Evolutionary conservation across 345 rosid genomes (phyloP), one percentile per base, ranked within the genome.

Genomic region (Rhizophora apiculata): DNA sequence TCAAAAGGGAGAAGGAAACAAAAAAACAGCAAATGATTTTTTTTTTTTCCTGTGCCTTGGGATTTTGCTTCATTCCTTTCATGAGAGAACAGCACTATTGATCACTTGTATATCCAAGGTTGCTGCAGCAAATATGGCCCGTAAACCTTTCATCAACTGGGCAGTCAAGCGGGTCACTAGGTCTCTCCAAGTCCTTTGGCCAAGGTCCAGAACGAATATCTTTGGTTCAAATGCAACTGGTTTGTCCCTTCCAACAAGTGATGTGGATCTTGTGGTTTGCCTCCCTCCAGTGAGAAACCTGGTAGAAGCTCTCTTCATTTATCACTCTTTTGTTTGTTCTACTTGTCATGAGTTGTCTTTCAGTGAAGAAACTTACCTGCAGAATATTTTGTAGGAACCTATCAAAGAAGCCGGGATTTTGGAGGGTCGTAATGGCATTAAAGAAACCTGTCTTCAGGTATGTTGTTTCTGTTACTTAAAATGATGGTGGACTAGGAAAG

Each of bases 361-460:
- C 57, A 64, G 62, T 32, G 62, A 55, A 69, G 74, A 80, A 70
- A 74, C 80, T 82, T 62, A 84, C 70, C 70, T 31, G 69, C 22
- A 53, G 57, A 27, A 22, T 74, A 16, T 73, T 60, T 65, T 65
- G 29, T 78, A 94, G 97, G 98, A 94, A 85, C 98, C 98, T 62
- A 94, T 94, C 62, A 94, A 94, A 86, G 98, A 94, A 86, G 98
- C 97, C 77, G 96, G 98, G 69, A 94, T 94, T 75, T 85, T 94
- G 88, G 98, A 94, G 81, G 98, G 98, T 72, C 98, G 98, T 71
- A 94, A 94, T 85, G 98, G 98, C 66, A 94, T 94, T 76, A 94
- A 94, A 77, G 98, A 94, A 84, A 94, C 98, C 64, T 94, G 96
- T 80, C 97, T 94, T 78, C 97, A 94, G 98, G 98, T 91, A 85